Base-by-base conservation (phyloP, 2,329 filamentous ascomycete genomes). In the Penicillium thymicola region DNA sequence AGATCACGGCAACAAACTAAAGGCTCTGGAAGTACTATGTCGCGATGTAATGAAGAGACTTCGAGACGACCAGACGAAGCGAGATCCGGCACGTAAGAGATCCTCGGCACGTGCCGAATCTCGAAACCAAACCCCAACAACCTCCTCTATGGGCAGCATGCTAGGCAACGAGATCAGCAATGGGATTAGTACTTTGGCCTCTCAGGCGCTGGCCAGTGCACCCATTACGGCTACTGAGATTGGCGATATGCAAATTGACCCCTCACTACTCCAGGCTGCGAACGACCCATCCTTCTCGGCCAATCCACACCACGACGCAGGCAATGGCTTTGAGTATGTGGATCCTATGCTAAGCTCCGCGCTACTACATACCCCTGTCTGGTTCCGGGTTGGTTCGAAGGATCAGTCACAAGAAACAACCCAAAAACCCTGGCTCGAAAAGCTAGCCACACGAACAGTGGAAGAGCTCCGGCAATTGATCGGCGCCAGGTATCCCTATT, bases 21-120 rank as follows among this genome's bases (percentile, higher is more conserved):
- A 83, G 62, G 88, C 88, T 1, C 72, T 92, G 45, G 88, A 92
- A 59, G 79, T 89, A 0, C 75, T 94, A 4, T 88, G 88, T 51
- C 82, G 86, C 50, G 89, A 93, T 72, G 87, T 90, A 18, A 87
- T 90, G 81, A 92, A 92, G 74, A 81, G 90, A 46, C 79, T 89
- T 51, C 83, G 87, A 36, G 87, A 90, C 65, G 86, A 89, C 61
- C 82, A 84, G 57, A 78, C 78, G 0, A 84, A 83, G 62, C 79
- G 80, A 54, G 77, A 85, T 65, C 75, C 79, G 2, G 76, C 76
- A 14, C 76, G 76, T 59, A 75, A 70, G 72, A 70, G 67, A 69
- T 66, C 71, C 6, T 55, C 59, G 28, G 49, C 60, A 40, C 64
- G 62, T 37, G 46, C 70, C 54, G 47, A 63, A 54, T 52, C 64